A percentile compares a stretch with the other conserved stretches of the same genome.
Conservation (phyloP, 495 filamentous ascomycete genomes). For the Jackrogersella multiformis region DNA sequence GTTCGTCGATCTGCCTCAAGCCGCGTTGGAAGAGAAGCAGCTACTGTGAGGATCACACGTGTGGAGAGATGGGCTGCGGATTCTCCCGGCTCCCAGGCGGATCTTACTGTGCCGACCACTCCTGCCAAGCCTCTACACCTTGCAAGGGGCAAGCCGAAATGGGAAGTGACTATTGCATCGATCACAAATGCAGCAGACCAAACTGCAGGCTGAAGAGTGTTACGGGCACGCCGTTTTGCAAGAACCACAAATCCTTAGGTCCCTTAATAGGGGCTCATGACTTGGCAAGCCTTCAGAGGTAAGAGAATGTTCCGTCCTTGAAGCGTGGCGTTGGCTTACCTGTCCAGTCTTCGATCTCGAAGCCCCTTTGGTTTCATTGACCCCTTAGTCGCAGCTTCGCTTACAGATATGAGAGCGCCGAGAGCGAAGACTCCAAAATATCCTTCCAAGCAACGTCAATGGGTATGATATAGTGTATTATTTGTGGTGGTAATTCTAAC, state of each 20-base stretch:
- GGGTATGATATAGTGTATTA: constrained; percentile 22
- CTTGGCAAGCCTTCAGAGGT: constrained; percentile 35
- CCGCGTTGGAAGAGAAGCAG: constrained; percentile 38
- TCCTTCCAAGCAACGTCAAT: constrained; percentile 18
- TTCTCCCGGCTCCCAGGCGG: constrained; percentile 28
- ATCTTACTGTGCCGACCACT: constrained; percentile 37
- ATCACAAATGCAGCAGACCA: constrained; percentile 35
- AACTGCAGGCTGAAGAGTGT: constrained; percentile 38
- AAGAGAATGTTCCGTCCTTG: constrained; percentile 6
- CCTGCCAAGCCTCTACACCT: constrained; percentile 34
- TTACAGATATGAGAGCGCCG: constrained; percentile 14
- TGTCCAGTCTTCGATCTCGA: constrained; percentile 32
- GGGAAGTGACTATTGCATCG: constrained; percentile 39
- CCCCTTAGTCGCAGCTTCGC: constrained; percentile 27
- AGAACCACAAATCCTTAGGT: constrained; percentile 34
- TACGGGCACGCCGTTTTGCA: constrained; percentile 29
- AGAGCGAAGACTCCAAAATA: constrained; percentile 25
- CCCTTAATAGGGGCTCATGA: constrained; percentile 23
- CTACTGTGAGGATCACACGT: constrained; percentile 39
- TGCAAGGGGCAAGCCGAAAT: constrained; percentile 36
- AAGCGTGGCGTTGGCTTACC: constrained; percentile 4
- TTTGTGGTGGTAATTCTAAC: background rate
- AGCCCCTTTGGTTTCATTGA: constrained; percentile 29
- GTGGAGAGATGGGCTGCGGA: constrained; percentile 40
- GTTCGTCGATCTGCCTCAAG: constrained; percentile 28